Percentiles rank a stretch among this genome's conserved stretches.
These are phyloP conservation scores for Chalciporus piperatus DNA, from an alignment of 768 basidiomycete genomes.

Conservation along the genomic window DNA sequence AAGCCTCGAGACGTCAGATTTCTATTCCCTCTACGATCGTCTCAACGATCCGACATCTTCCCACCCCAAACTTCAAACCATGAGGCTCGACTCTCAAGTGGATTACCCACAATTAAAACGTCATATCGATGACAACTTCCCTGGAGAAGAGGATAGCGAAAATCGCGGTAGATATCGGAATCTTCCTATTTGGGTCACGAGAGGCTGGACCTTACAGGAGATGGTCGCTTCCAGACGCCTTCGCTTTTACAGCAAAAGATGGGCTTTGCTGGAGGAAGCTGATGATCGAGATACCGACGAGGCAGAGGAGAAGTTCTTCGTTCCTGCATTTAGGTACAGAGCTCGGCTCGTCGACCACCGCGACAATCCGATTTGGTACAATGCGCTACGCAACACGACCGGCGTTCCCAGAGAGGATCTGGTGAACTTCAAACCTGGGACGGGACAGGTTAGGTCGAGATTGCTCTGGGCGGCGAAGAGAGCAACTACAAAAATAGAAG, in stretches of 20 bases:
- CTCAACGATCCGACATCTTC: background rate
- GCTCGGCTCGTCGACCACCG: slow-evolving; percentile 23
- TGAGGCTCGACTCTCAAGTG: slow-evolving; percentile 22
- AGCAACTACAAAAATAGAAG: slow-evolving; percentile 26
- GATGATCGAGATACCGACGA: slow-evolving; percentile 14
- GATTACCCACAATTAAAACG: slow-evolving; percentile 9
- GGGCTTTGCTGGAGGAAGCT: slow-evolving; percentile 25
- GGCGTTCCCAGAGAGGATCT: slow-evolving; percentile 10
- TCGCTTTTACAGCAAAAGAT: slow-evolving; percentile 27
- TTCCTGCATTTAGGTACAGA: slow-evolving; percentile 19
- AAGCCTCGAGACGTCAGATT: background rate
- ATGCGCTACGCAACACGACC: slow-evolving; percentile 14
- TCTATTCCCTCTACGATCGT: slow-evolving; percentile 11
- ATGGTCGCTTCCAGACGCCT: slow-evolving; percentile 25
- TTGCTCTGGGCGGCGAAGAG: slow-evolving; percentile 30
- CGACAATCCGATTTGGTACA: slow-evolving; percentile 7
- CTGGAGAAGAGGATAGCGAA: background rate
- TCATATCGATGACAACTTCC: slow-evolving; percentile 13
- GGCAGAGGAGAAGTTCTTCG: slow-evolving; percentile 1
- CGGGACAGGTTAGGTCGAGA: slow-evolving; percentile 14
- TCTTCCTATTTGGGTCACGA: slow-evolving; percentile 17
- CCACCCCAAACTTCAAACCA: slow-evolving; percentile 4
- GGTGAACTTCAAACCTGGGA: slow-evolving; percentile 12
- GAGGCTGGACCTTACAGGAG: slow-evolving; percentile 31
- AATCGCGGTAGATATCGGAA: slow-evolving; percentile 4